These are phyloP conservation scores for Penicillium verrucosum DNA, from an alignment of 2,329 filamentous ascomycete species.

Conservation along the genomic window DNA sequence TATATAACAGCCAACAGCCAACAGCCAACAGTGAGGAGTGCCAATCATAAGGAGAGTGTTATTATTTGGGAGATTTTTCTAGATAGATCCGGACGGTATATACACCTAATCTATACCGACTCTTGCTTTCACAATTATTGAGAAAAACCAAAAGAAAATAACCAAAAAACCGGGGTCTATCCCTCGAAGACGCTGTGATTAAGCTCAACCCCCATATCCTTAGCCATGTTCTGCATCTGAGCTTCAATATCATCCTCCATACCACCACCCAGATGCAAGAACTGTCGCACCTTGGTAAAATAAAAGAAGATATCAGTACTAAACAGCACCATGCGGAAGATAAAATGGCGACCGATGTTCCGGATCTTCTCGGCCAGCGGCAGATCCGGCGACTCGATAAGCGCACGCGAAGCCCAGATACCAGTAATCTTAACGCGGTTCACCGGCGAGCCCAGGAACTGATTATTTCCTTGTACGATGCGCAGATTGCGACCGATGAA, in stretches of 20 bases:
- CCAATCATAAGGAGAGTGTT: not conserved
- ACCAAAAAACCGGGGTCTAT: conserved; percentile 36
- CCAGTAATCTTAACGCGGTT: conserved; percentile 93
- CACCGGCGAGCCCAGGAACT: conserved; percentile 82
- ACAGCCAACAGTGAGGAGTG: not conserved
- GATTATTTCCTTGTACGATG: conserved; percentile 91
- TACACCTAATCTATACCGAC: conserved; percentile 2
- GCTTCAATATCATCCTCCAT: conserved; percentile 95
- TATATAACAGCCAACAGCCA: not conserved
- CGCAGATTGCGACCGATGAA: conserved; percentile 90
- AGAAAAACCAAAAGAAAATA: too few relatives aligned
- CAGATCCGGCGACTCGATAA: conserved; percentile 71
- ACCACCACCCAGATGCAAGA: conserved; percentile 70
- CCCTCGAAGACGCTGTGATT: conserved; percentile 88
- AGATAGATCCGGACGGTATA: not conserved
- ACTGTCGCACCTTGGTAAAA: conserved; percentile 72
- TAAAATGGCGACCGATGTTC: conserved; percentile 71
- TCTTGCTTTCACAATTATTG: not conserved
- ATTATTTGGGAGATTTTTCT: conserved; percentile 7
- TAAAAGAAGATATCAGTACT: conserved; percentile 80
- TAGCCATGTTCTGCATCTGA: conserved; percentile 81
- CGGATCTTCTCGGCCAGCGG: conserved; percentile 59
- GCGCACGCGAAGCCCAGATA: conserved; percentile 77
- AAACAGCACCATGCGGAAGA: conserved; percentile 77
- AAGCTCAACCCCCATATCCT: conserved; percentile 86